A percentile compares a stretch with the other conserved stretches of the same genome.
Conservation (phyloP, 1,284 basidiomycete genomes). For the Amylostereum chailletii region DNA sequence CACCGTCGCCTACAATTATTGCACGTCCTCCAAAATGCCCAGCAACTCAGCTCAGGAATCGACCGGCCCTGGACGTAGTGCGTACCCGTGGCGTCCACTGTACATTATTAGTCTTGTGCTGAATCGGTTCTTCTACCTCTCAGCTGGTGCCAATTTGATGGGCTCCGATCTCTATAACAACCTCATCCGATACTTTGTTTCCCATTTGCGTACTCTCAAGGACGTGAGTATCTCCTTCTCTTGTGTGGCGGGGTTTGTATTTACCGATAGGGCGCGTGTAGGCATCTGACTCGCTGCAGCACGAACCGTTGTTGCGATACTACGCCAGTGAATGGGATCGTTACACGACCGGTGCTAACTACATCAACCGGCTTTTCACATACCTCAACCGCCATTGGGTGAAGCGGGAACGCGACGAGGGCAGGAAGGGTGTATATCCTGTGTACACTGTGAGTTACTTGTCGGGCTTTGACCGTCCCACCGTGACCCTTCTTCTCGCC, state of each 20-base stretch:
- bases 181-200: slow-evolving; percentile 77
- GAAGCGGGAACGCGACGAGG: slow-evolving; percentile 96
- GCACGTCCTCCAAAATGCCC: slow-evolving; percentile 85
- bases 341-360: slow-evolving; percentile 94
- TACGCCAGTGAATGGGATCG: slow-evolving; percentile 94
- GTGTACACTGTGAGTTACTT: slow-evolving; percentile 82
- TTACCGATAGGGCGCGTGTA: slow-evolving; percentile 22
- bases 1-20: slow-evolving; percentile 95
- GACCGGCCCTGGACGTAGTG: slow-evolving; percentile 49
- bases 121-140: slow-evolving; percentile 1
- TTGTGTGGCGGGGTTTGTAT: slow-evolving; percentile 7
- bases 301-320: slow-evolving; percentile 84
- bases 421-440: slow-evolving; percentile 89
- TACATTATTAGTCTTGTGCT: background rate
- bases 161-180: slow-evolving; percentile 92
- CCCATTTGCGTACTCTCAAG: slow-evolving; percentile 65
- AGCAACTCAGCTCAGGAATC: slow-evolving; percentile 41
- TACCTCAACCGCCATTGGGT: slow-evolving; percentile 99
- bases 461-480: background rate
- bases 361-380: slow-evolving; percentile 91
- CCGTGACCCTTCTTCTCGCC: slow-evolving; percentile 2
- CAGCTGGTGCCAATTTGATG: slow-evolving; percentile 90
- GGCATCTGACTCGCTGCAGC: slow-evolving; percentile 75
- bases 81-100: slow-evolving; percentile 19
- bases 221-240: slow-evolving; percentile 38